Evolutionary conservation across 2,329 filamentous ascomycete genomes (phyloP), one percentile per base, ranked within the genome.

Genomic region (Zymoseptoria ardabiliae): DNA sequence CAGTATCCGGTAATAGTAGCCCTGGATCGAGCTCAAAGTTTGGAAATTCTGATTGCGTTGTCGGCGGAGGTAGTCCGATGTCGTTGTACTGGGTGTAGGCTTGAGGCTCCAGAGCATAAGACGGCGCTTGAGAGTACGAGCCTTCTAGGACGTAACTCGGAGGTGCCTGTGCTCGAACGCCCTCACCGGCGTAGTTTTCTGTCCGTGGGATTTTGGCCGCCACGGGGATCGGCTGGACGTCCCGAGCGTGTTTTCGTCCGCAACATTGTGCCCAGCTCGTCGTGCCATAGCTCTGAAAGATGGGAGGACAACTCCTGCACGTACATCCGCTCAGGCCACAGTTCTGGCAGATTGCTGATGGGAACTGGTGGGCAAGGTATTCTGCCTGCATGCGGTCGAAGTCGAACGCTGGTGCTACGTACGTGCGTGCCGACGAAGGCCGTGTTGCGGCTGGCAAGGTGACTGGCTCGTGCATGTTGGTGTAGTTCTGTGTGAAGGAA

Each of bases 221-320:
- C 19, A 54, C 55, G 10, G 65, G 62, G 9, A 63, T 54, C 2
- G 66, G 62, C 28, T 68, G 65, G 8, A 61, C 58, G 17, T 66
- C 68, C 21, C 68, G 63, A 8, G 70, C 69, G 58, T 72, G 70
- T 58, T 70, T 70, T 9, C 70, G 65, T 3, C 69, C 68, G 59
- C 70, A 72, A 59, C 68, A 69, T 51, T 71, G 68, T 52, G 68
- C 70, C 70, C 70, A 72, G 58, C 66, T 70, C 6, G 69, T 66
- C 5, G 58, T 69, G 28, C 58, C 61, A 41, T 64, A 65, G 54
- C 65, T 70, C 57, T 72, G 70, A 58, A 72, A 69, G 52, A 69
- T 60, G 3, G 70, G 68, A 8, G 70, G 70, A 54, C 70, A 72
- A 41, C 67, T 70, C 19, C 69, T 59, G 56, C 70, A 72, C 23